Conservation (phyloP, 441 rosid genomes). For the Capsella rubella region DNA sequence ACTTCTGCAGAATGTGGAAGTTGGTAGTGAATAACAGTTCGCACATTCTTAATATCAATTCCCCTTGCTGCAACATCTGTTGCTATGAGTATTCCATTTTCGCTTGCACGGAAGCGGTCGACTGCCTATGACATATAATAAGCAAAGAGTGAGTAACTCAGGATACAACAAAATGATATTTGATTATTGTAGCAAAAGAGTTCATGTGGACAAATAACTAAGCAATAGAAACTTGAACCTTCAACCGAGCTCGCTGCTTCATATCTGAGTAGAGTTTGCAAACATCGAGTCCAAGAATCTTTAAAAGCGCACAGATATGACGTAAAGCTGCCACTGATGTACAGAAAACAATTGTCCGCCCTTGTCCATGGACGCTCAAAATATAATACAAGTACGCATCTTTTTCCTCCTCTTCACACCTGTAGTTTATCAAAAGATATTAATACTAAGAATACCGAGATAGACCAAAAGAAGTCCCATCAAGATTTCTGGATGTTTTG, state of each 20-base stretch:
- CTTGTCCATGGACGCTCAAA: conserved; percentile 93
- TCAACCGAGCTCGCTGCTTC: conserved; percentile 97
- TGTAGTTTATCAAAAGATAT: conserved; percentile 46
- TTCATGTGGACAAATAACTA: conserved; percentile 2
- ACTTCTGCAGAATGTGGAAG: conserved; percentile 99
- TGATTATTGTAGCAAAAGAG: conserved; percentile 19
- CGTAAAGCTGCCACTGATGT: conserved; percentile 97
- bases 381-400: conserved; percentile 86
- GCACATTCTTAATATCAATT: conserved; percentile 91
- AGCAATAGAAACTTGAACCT: conserved; percentile 52
- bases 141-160: conserved; percentile 24
- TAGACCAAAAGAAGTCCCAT: conserved; percentile 27
- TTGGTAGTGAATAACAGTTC: conserved; percentile 96
- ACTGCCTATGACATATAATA: conserved; percentile 63
- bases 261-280: conserved; percentile 90
- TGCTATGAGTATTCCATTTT: conserved; percentile 86
- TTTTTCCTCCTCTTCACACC: conserved; percentile 93
- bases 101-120: conserved; percentile 88
- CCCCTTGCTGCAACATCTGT: conserved; percentile 99
- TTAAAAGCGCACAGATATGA: conserved; percentile 76
- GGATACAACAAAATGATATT: conserved; percentile 3
- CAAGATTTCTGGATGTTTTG: conserved; percentile 21
- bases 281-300: conserved; percentile 76
- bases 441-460: conserved; percentile 29
- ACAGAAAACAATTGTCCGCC: conserved; percentile 94